These are phyloP conservation scores for Syncephalastrum racemosum DNA, from an alignment of 371 early-diverging fungal species.

Conservation along the genomic window DNA sequence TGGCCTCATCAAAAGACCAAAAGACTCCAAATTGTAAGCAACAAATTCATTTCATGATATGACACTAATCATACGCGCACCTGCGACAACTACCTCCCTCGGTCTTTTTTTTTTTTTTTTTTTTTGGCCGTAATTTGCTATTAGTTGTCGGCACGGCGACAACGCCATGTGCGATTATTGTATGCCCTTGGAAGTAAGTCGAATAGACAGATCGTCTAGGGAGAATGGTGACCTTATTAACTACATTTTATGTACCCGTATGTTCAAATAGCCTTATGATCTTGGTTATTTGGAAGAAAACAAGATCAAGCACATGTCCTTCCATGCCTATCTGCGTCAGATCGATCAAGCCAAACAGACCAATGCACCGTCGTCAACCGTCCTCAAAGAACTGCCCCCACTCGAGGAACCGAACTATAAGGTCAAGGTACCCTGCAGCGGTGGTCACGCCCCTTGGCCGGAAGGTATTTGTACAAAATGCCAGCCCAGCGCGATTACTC, in stretches of 20 bases:
- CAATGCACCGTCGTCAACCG: conserved; percentile 44
- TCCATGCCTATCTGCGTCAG: conserved; percentile 89
- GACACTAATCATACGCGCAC: not conserved
- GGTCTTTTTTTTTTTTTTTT: conserved; percentile 1
- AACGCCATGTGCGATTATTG: conserved; percentile 99
- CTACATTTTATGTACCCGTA: too few relatives aligned
- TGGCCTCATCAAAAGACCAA: conserved; percentile 81
- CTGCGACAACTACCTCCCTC: not conserved
- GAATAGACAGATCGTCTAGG: too few relatives aligned
- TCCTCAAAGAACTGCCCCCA: conserved; percentile 66
- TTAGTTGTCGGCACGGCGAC: conserved; percentile 86
- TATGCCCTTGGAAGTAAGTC: conserved; percentile 82
- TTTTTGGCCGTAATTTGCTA: too few relatives aligned
- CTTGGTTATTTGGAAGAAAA: conserved; percentile 80
- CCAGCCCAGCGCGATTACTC: conserved; percentile 92
- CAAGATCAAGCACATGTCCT: conserved; percentile 97
- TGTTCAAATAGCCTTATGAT: conserved; percentile 92
- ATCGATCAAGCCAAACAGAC: conserved; percentile 62
- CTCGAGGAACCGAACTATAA: conserved; percentile 82
- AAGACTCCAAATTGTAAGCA: conserved; percentile 80
- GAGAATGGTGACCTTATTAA: too few relatives aligned
- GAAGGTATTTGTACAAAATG: conserved; percentile 96
- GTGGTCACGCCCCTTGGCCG: conserved; percentile 91
- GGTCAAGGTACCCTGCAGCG: conserved; percentile 79
- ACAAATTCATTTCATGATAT: too few relatives aligned